phyloP scores from a whole-genome alignment of 2,329 filamentous ascomycete genomes.

The Fusarium pseudoanthophilum region DNA sequence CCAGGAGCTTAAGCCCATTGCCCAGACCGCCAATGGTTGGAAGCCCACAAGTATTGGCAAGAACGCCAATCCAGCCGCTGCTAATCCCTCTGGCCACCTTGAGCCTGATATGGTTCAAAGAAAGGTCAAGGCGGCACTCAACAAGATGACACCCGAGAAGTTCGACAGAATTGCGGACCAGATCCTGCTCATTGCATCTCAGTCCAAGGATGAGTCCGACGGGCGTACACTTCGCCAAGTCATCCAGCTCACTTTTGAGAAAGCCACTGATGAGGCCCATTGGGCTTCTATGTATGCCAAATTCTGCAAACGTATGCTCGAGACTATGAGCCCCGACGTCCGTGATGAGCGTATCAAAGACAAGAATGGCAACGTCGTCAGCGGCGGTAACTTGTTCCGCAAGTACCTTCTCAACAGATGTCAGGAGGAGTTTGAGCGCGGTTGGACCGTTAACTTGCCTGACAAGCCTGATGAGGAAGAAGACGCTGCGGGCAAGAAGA shows the following conservation, averaged over 20 bases:
- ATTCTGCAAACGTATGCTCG: constrained; percentile 97
- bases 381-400: constrained; percentile 93
- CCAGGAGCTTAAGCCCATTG: constrained; percentile 82
- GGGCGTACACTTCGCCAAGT: constrained; percentile 96
- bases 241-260: constrained; percentile 98
- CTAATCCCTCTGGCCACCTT: constrained; percentile 68
- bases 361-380: constrained; percentile 87
- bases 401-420: constrained; percentile 99
- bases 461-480: constrained; percentile 74
- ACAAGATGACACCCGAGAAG: constrained; percentile 99
- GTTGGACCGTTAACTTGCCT: constrained; percentile 91
- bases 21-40: constrained; percentile 81
- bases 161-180: constrained; percentile 96
- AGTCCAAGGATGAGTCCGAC: constrained; percentile 95
- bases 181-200: constrained; percentile 89
- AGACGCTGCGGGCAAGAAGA: constrained; percentile 57
- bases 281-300: constrained; percentile 99
- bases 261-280: constrained; percentile 97
- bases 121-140: constrained; percentile 97
- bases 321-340: constrained; percentile 93
- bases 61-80: constrained; percentile 50
- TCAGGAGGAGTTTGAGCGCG: constrained; percentile 98
- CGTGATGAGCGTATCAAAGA: constrained; percentile 95
- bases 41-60: constrained; percentile 79
- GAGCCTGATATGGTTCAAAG: constrained; percentile 94